These are phyloP conservation scores for Cyclotella distinguenda DNA, from an alignment of 108 stramenopile species.

Conservation along the genomic window DNA sequence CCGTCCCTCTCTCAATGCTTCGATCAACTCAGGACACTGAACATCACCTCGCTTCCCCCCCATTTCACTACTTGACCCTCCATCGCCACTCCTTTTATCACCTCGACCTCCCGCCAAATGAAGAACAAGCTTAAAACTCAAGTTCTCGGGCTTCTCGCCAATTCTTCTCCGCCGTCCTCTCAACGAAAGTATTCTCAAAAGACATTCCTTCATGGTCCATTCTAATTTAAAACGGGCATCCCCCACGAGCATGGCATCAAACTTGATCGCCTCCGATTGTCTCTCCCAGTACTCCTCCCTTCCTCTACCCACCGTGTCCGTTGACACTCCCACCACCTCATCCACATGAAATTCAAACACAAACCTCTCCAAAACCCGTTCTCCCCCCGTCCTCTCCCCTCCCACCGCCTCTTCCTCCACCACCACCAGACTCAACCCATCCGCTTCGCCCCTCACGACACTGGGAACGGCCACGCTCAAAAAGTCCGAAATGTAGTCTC, in stretches of 20 bases:
- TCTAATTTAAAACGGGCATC: conserved; percentile 31
- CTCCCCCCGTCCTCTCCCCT: conserved; percentile 19
- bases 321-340: background rate
- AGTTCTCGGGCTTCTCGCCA: conserved; percentile 39
- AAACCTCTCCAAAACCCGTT: conserved; percentile 40
- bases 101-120: conserved; percentile 10
- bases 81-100: background rate
- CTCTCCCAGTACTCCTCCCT: conserved; percentile 4
- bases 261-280: conserved; percentile 6
- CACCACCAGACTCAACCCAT: conserved; percentile 34
- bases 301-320: background rate
- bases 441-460: conserved; percentile 26
- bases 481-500: conserved; percentile 42
- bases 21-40: conserved; percentile 33
- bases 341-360: conserved; percentile 42
- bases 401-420: conserved; percentile 34
- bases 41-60: background rate
- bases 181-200: conserved; percentile 29
- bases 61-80: background rate
- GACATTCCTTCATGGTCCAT: conserved; percentile 40
- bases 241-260: conserved; percentile 22
- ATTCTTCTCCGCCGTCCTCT: conserved; percentile 17
- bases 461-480: conserved; percentile 43
- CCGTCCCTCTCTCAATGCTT: conserved; percentile 33
- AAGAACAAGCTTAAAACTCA: conserved; percentile 44